Base-by-base conservation (phyloP, 768 basidiomycete species). In the Podaxis mareebaensis region DNA sequence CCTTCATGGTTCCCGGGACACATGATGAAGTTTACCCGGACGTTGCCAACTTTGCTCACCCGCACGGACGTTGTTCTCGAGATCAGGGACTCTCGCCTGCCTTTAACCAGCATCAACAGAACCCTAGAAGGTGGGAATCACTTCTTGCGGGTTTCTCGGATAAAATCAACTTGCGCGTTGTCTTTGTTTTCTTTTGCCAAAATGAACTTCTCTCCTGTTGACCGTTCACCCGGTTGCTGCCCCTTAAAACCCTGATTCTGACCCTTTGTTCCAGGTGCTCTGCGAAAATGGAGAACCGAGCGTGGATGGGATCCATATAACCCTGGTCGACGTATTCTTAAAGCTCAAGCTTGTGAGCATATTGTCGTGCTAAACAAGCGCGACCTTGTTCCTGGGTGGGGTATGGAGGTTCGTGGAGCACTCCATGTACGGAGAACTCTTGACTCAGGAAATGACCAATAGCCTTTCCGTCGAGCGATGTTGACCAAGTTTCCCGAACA, bases 1-100 rank as follows among this genome's bases (percentile, higher is more conserved):
- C 90, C 90, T 57, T 95, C 95, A 82, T 97, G 95, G 95, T 96
- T 90, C 77, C 93, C 93, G 26, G 95, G 95, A 38, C 95, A 98
- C 76, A 98, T 97, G 95, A 89, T 87, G 76, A 85, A 88, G 70
- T 96, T 96, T 73, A 84, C 88, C 48, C 83, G 88, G 65, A 84
- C 85, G 72, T 79, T 97, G 48, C 92, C 94, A 20, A 77, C 83
- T 20, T 78, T 95, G 63, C 83, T 98, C 46, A 85, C 88, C 36
- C 87, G 88, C 65, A 93, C 93, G 38, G 91, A 95, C 70, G 87
- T 99, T 60, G 92, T 99, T 56, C 89, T 99, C 65, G 96, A 99
- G 78, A 87, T 96, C 30, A 84, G 96, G 71, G 96, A 99, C 77
- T 87, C 95, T 12, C 86, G 96, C 33, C 81, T 99, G 59, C 96